phyloP scores from a whole-genome alignment of 257 asterid genomes.

The Solanum megistacrolobum region DNA sequence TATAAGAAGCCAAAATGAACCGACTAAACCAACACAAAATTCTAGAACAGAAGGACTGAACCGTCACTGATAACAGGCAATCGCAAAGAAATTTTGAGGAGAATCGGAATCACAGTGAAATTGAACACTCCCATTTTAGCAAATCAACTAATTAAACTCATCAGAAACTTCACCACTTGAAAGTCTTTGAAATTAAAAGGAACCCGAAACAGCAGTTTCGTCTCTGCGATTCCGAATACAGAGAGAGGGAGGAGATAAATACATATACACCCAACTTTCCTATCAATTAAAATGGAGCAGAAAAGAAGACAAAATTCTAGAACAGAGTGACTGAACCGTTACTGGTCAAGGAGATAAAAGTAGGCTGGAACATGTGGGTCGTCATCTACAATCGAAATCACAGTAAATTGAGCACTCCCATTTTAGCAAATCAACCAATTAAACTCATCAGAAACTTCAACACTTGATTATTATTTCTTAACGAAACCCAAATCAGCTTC shows the following conservation, averaged over 20 bases:
- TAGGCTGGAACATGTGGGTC: background rate
- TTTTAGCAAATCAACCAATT: background rate
- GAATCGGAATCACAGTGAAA: background rate
- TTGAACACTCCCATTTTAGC: background rate
- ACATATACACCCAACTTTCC: background rate
- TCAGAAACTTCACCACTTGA: background rate
- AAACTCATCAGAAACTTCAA: background rate
- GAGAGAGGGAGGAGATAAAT: background rate
- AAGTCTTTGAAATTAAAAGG: background rate
- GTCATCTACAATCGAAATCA: background rate
- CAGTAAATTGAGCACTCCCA: background rate
- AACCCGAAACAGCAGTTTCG: background rate
- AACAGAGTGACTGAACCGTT: background rate
- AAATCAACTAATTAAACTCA: background rate
- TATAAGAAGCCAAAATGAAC: background rate
- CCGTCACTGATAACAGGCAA: background rate
- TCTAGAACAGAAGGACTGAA: background rate
- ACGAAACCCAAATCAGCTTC: background rate
- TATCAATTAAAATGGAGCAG: background rate
- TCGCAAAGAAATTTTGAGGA: background rate
- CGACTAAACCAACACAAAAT: background rate
- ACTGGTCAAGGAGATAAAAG: background rate
- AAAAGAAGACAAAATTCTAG: background rate
- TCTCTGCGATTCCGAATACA: background rate
- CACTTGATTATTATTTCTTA: background rate